Percentiles rank a stretch among this genome's conserved stretches.
These are phyloP conservation scores for Nakazawaea wickerhamii DNA, from an alignment of 805 yeast genomes.

Conservation along the genomic window DNA sequence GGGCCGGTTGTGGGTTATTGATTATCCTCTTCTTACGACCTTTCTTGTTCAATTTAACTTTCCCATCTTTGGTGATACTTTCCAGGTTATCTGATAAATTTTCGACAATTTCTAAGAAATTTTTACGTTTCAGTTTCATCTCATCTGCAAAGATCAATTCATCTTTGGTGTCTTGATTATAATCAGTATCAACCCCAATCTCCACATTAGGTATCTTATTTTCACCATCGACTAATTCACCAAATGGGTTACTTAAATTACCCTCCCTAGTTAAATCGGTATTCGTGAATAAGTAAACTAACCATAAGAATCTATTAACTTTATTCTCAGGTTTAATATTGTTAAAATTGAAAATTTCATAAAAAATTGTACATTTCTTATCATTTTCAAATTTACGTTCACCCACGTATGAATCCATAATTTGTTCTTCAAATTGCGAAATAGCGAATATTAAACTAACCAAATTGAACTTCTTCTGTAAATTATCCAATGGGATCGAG, in stretches of 20 bases:
- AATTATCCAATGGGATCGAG: constrained; percentile 4
- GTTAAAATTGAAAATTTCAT: constrained; percentile 67
- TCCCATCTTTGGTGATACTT: constrained; percentile 5
- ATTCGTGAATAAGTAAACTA: constrained; percentile 74
- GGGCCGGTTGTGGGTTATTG: constrained; percentile 19
- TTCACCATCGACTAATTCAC: constrained; percentile 6
- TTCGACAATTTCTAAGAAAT: constrained; percentile 35
- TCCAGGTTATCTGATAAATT: constrained; percentile 13
- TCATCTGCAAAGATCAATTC: constrained; percentile 43
- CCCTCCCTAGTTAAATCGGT: constrained; percentile 54
- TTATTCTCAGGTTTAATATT: constrained; percentile 58
- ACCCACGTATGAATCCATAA: constrained; percentile 31
- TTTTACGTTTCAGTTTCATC: constrained; percentile 40
- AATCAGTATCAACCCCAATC: constrained; percentile 25
- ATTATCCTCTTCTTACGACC: constrained; percentile 12
- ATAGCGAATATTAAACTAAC: constrained; percentile 66
- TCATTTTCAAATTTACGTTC: constrained; percentile 18
- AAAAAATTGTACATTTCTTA: constrained; percentile 34
- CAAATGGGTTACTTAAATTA: constrained; percentile 26
- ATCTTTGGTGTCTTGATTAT: constrained; percentile 42
- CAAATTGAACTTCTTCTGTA: constrained; percentile 8
- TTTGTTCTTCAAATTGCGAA: constrained; percentile 55
- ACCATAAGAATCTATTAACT: constrained; percentile 75
- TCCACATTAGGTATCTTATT: constrained; percentile 20
- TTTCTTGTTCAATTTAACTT: constrained; percentile 13